Evolutionary conservation across 805 yeast species (phyloP).

Genomic region (Ogataea sp.): DNA sequence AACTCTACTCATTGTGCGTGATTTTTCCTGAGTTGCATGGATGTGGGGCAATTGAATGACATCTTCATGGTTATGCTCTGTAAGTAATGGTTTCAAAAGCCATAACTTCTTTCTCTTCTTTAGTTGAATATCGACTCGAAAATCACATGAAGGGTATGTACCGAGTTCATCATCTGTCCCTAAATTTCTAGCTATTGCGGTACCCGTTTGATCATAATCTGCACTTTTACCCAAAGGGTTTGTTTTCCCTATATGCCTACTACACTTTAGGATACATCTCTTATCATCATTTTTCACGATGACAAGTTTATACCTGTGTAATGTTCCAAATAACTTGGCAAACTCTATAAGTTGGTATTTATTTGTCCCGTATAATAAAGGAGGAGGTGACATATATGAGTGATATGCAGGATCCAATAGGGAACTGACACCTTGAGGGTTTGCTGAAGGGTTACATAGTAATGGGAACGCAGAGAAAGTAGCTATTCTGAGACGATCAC

Average conservation of each 20-base stretch:
- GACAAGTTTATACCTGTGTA: slow-evolving; percentile 18
- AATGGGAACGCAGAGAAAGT: neutral
- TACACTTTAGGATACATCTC: slow-evolving; percentile 16
- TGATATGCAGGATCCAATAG: neutral
- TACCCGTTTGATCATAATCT: no score
- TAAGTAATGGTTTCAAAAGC: slow-evolving; percentile 16
- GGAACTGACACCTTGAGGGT: neutral
- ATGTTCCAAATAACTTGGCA: slow-evolving; percentile 14
- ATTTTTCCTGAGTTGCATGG: neutral
- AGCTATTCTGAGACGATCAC: neutral
- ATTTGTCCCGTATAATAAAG: slow-evolving; percentile 13
- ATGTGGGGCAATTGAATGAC: neutral
- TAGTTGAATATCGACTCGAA: slow-evolving; percentile 17
- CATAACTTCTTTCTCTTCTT: slow-evolving; percentile 17
- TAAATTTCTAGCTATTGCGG: neutral
- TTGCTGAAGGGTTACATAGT: no score
- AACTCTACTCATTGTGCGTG: no score
- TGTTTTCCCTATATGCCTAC: slow-evolving; percentile 4
- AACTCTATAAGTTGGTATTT: slow-evolving; percentile 15
- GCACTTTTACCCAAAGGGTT: no score
- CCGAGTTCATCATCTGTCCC: slow-evolving; percentile 1
- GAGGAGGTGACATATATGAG: slow-evolving; percentile 8
- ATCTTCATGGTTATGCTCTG: slow-evolving; percentile 12
- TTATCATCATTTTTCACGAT: slow-evolving; percentile 17
- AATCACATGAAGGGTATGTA: slow-evolving; percentile 12